Evolutionary conservation across 2,329 filamentous ascomycete species (phyloP).

Genomic region (Escovopsis sp.): DNA sequence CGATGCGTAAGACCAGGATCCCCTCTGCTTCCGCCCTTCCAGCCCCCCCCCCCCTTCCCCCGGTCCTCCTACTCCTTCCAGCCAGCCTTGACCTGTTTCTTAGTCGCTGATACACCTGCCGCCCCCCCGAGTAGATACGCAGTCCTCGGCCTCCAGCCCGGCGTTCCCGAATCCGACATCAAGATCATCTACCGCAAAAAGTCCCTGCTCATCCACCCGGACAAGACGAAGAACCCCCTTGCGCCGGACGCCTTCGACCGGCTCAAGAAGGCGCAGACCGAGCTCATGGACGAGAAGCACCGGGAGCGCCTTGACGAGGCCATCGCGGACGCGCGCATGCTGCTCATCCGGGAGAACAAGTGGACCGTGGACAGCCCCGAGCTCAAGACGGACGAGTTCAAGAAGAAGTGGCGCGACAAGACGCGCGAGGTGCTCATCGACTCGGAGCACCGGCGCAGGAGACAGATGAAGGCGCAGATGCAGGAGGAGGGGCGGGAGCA

Average conservation of each 20-base stretch:
- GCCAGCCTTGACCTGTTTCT: background rate
- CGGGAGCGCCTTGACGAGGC: slow-evolving; percentile 79
- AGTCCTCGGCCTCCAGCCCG: slow-evolving; percentile 87
- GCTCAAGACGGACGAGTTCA: slow-evolving; percentile 70
- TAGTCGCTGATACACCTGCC: too few relatives aligned
- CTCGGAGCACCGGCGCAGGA: slow-evolving; percentile 68
- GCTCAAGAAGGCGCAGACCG: slow-evolving; percentile 83
- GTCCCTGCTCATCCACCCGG: slow-evolving; percentile 96
- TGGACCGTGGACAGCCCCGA: slow-evolving; percentile 82
- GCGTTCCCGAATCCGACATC: slow-evolving; percentile 91
- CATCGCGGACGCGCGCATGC: slow-evolving; percentile 88
- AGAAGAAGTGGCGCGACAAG: slow-evolving; percentile 78
- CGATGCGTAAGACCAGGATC: slow-evolving; percentile 33
- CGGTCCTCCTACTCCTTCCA: background rate
- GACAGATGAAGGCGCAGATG: slow-evolving; percentile 86
- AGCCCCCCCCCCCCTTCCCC: background rate
- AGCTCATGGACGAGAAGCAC: slow-evolving; percentile 87
- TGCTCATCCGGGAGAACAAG: slow-evolving; percentile 87
- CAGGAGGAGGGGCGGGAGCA: slow-evolving; percentile 90
- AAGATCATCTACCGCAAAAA: slow-evolving; percentile 90
- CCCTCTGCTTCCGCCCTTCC: too few relatives aligned
- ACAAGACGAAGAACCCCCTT: slow-evolving; percentile 83
- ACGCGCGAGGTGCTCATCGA: slow-evolving; percentile 80
- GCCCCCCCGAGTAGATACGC: slow-evolving; percentile 63
- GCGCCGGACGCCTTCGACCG: slow-evolving; percentile 95